phyloP scores from a whole-genome alignment of 768 basidiomycete species.

The Termitomyces sp. region DNA sequence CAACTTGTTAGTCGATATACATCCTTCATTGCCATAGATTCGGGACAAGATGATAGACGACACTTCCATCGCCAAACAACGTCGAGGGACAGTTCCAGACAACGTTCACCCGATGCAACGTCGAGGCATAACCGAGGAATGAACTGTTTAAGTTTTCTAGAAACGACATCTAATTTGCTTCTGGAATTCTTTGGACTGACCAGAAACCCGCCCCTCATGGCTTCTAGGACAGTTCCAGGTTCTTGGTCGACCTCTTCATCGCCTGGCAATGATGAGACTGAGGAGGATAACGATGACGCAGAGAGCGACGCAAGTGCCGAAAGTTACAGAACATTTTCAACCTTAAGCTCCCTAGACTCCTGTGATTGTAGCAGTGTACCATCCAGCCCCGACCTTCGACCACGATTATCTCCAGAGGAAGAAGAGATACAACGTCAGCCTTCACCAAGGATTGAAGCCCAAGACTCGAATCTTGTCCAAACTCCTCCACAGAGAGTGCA shows the following conservation, averaged over 20 bases:
- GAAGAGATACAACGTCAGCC: constrained; percentile 18
- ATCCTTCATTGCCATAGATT: constrained; percentile 50
- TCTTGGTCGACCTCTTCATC: constrained; percentile 14
- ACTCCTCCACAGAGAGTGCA: neutral
- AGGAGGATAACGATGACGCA: constrained; percentile 12
- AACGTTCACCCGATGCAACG: neutral
- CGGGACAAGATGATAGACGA: constrained; percentile 17
- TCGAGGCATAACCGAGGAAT: neutral
- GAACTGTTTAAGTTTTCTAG: neutral
- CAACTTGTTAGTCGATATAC: constrained; percentile 47
- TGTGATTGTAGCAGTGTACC: constrained; percentile 29
- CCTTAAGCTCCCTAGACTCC: constrained; percentile 42
- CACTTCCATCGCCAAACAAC: neutral
- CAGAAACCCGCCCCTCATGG: neutral
- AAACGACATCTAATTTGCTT: constrained; percentile 1
- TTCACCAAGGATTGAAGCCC: constrained; percentile 23
- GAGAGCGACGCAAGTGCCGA: constrained; percentile 6
- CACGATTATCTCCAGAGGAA: constrained; percentile 17
- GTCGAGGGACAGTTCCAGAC: neutral
- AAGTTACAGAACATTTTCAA: constrained; percentile 34
- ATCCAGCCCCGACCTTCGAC: constrained; percentile 15
- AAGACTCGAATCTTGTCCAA: constrained; percentile 7
- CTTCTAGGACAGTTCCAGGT: constrained; percentile 12
- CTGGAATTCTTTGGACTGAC: neutral
- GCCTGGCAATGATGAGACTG: constrained; percentile 18